These are phyloP conservation scores for Kwoniella mangroviensis DNA, from an alignment of 768 basidiomycete species.

Conservation along the genomic window DNA sequence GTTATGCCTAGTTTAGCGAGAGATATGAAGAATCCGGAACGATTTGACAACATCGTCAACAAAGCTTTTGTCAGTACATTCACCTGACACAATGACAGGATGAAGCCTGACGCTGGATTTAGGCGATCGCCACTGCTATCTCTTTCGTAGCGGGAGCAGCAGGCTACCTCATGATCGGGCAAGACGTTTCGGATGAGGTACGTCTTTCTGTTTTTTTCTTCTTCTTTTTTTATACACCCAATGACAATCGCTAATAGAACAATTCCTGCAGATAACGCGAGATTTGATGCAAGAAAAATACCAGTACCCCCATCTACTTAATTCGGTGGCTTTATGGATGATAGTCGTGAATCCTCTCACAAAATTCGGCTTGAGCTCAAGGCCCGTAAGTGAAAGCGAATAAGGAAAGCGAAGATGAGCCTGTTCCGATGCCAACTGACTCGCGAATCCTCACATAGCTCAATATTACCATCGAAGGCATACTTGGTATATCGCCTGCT, in stretches of 20 bases:
- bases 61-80: conserved; percentile 73
- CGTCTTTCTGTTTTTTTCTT: too few relatives aligned
- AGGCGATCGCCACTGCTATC: conserved; percentile 69
- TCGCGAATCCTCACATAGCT: conserved; percentile 62
- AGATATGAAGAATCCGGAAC: conserved; percentile 82
- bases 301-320: conserved; percentile 73
- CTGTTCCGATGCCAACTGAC: not conserved
- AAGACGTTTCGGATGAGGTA: conserved; percentile 76
- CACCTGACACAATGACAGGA: not conserved
- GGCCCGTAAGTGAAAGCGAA: conserved; percentile 66
- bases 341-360: conserved; percentile 65
- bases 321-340: conserved; percentile 79
- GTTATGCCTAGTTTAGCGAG: conserved; percentile 86
- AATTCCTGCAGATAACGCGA: conserved; percentile 84
- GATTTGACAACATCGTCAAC: conserved; percentile 73
- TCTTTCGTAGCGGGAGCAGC: conserved; percentile 70
- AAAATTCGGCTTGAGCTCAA: conserved; percentile 82
- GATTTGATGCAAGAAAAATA: conserved; percentile 68
- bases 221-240: too few relatives aligned
- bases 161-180: conserved; percentile 92
- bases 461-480: conserved; percentile 77
- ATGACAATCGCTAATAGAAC: too few relatives aligned
- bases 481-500: conserved; percentile 65
- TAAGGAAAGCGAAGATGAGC: not conserved
- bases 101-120: not conserved